Percentiles rank a stretch among this genome's conserved stretches.
These are phyloP conservation scores for Herpetospermum pedunculosum DNA, from an alignment of 306 rosid genomes.

Conservation along the genomic window DNA sequence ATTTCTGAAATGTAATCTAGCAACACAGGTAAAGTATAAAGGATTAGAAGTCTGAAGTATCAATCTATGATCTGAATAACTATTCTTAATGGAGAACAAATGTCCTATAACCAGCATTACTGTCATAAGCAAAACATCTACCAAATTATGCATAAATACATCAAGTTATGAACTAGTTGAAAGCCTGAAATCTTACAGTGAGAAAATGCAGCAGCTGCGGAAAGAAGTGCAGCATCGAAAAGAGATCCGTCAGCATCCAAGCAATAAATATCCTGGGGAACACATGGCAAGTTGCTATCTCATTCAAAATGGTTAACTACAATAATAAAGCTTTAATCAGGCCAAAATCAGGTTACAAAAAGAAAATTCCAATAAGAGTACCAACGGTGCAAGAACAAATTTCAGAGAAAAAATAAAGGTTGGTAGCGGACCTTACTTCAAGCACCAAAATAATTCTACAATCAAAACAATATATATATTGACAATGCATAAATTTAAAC, in stretches of 20 bases:
- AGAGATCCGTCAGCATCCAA: slow-evolving; percentile 91
- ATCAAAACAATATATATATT: neutral
- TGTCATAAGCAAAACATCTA: neutral
- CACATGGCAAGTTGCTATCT: slow-evolving; percentile 4
- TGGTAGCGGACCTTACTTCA: neutral
- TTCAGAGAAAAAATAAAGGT: neutral
- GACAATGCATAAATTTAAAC: slow-evolving; percentile 8
- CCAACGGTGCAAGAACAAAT: neutral
- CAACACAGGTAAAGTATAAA: too few species aligned
- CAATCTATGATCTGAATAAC: neutral
- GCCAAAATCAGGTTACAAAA: neutral
- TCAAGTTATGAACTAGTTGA: slow-evolving; percentile 1
- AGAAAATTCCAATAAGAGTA: neutral
- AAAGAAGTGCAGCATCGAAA: slow-evolving; percentile 76
- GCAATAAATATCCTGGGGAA: slow-evolving; percentile 68
- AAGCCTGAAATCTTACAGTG: slow-evolving; percentile 45
- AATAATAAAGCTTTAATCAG: neutral
- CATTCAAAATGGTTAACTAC: slow-evolving; percentile 11
- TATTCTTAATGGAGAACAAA: neutral
- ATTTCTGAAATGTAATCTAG: neutral
- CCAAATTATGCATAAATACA: neutral
- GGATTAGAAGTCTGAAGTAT: neutral
- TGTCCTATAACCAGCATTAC: neutral
- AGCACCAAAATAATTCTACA: neutral
- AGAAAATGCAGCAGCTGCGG: slow-evolving; percentile 75